Conservation (phyloP, 192 early-diverging fungal species). For the Rhizophagus sp. region DNA sequence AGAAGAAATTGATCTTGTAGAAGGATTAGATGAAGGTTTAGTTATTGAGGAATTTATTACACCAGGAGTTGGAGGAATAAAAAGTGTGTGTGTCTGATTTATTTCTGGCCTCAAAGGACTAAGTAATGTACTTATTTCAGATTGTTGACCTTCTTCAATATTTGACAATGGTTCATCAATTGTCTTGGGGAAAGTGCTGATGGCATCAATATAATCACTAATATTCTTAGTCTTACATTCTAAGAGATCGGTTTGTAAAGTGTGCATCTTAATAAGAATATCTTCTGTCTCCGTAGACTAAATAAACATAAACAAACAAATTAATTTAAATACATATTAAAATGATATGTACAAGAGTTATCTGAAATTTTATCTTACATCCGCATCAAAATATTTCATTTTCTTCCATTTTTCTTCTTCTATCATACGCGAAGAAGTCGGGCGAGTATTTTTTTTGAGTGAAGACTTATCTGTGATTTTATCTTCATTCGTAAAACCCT, state of each 20-base stretch:
- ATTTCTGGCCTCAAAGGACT: neutral
- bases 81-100: neutral
- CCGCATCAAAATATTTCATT: conserved; percentile 61
- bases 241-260: conserved; percentile 4
- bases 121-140: neutral
- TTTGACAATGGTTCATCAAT: neutral
- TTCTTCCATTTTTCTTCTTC: conserved; percentile 77
- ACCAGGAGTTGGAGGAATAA: neutral
- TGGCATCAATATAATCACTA: conserved; percentile 6
- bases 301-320: neutral
- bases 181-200: neutral
- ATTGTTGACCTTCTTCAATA: neutral
- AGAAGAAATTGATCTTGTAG: neutral
- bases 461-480: conserved; percentile 61
- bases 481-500: conserved; percentile 60
- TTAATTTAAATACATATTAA: neutral
- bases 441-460: conserved; percentile 60
- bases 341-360: neutral
- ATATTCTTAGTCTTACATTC: neutral
- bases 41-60: neutral
- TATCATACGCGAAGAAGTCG: conserved; percentile 57
- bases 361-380: conserved; percentile 38
- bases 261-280: neutral
- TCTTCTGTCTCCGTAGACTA: neutral
- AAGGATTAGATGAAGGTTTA: neutral